These are phyloP conservation scores for Endoconidiophora polonica DNA, from an alignment of 2,329 filamentous ascomycete genomes.

Conservation along the genomic window DNA sequence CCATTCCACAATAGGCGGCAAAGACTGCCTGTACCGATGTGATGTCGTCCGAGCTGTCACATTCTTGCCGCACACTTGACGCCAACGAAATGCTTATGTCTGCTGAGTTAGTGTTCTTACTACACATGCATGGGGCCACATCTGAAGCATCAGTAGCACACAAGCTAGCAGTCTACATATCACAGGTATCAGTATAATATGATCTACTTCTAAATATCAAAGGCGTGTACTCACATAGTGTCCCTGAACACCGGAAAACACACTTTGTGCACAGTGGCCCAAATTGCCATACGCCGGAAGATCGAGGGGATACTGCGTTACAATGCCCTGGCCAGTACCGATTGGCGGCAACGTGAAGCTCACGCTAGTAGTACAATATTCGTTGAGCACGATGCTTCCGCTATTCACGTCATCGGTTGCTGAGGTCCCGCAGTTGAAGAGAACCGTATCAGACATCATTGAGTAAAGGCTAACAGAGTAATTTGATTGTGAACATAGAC, in stretches of 20 bases:
- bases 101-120: slow-evolving; percentile 31
- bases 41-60: slow-evolving; percentile 30
- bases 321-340: slow-evolving; percentile 25
- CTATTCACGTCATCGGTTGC: slow-evolving; percentile 33
- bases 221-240: slow-evolving; percentile 2
- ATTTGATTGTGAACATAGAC: no score
- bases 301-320: slow-evolving; percentile 34
- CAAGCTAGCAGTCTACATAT: slow-evolving; percentile 17
- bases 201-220: not conserved
- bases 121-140: slow-evolving; percentile 35
- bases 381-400: slow-evolving; percentile 26
- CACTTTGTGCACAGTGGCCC: slow-evolving; percentile 26
- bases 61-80: slow-evolving; percentile 26
- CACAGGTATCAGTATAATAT: not conserved
- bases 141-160: slow-evolving; percentile 26
- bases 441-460: no score
- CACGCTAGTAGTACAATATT: slow-evolving; percentile 31
- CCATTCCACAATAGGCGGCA: slow-evolving; percentile 34
- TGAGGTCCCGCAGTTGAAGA: slow-evolving; percentile 19
- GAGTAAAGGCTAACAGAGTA: no score
- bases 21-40: slow-evolving; percentile 28
- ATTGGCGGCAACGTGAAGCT: slow-evolving; percentile 26
- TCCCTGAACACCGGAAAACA: slow-evolving; percentile 20
- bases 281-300: slow-evolving; percentile 26
- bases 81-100: slow-evolving; percentile 27